Evolutionary conservation across 495 filamentous ascomycete genomes (phyloP).

Genomic region (Hypoxylon fuscum): DNA sequence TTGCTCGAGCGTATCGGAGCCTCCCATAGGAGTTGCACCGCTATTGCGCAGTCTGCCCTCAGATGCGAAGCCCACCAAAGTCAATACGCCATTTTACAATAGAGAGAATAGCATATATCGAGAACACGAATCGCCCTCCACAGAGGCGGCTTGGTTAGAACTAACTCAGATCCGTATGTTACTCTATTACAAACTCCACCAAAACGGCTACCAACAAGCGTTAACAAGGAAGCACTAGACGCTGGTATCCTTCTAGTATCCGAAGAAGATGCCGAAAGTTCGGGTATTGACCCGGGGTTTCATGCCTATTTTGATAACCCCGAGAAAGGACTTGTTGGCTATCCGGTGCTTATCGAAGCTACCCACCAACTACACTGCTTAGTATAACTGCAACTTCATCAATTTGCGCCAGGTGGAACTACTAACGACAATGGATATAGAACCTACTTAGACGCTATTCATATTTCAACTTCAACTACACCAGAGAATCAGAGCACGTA

Average conservation of each 20-base stretch:
- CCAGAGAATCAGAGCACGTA: constrained; percentile 13
- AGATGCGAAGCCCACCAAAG: constrained; percentile 4
- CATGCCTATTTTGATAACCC: constrained; percentile 30
- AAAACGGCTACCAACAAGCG: not conserved
- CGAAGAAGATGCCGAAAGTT: constrained; percentile 22
- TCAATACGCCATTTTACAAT: constrained; percentile 27
- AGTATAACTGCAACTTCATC: not conserved
- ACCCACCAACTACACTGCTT: constrained; percentile 30
- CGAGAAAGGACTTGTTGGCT: constrained; percentile 22
- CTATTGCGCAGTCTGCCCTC: constrained; percentile 6
- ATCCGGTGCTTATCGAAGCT: constrained; percentile 29
- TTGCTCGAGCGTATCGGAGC: constrained; percentile 19
- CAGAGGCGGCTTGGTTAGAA: constrained; percentile 23
- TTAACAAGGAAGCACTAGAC: constrained; percentile 10
- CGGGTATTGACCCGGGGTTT: constrained; percentile 21
- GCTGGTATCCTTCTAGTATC: constrained; percentile 23
- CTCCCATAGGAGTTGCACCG: constrained; percentile 14
- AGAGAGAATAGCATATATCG: constrained; percentile 24
- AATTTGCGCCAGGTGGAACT: not conserved
- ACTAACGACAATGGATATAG: not conserved
- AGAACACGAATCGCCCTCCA: constrained; percentile 21
- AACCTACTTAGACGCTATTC: constrained; percentile 27
- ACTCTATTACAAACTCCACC: not conserved
- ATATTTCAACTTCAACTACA: constrained; percentile 33
- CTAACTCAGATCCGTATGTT: constrained; percentile 23